A percentile compares a stretch with the other conserved stretches of the same genome.
phyloP scores from a whole-genome alignment of 2,329 filamentous ascomycete genomes.

The Coleophoma eucalyptorum region DNA sequence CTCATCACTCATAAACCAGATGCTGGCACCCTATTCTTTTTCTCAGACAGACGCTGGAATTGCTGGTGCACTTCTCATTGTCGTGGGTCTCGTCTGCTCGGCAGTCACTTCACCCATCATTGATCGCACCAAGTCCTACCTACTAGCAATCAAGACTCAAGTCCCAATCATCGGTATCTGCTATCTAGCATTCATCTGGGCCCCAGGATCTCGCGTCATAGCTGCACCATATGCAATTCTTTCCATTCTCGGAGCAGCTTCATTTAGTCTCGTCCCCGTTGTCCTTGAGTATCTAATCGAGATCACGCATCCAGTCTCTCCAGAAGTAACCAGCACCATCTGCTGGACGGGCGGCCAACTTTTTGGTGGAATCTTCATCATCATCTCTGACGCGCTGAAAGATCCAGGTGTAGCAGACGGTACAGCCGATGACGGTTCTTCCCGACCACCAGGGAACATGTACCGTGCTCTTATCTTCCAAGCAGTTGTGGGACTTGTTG shows the following conservation, averaged over 20 bases:
- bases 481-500: slow-evolving; percentile 63
- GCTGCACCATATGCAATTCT: slow-evolving; percentile 72
- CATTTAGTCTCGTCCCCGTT: slow-evolving; percentile 78
- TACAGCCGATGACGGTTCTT: slow-evolving; percentile 36
- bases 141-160: slow-evolving; percentile 67
- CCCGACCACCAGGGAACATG: slow-evolving; percentile 66
- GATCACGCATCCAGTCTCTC: slow-evolving; percentile 79
- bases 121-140: slow-evolving; percentile 78
- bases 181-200: slow-evolving; percentile 81
- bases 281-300: slow-evolving; percentile 85
- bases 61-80: slow-evolving; percentile 82
- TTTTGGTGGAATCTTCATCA: slow-evolving; percentile 78
- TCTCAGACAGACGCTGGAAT: slow-evolving; percentile 82
- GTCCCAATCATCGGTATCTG: slow-evolving; percentile 69
- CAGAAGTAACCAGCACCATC: slow-evolving; percentile 78
- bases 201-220: slow-evolving; percentile 53
- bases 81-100: slow-evolving; percentile 76
- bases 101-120: slow-evolving; percentile 78
- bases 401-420: slow-evolving; percentile 28
- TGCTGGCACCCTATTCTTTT: slow-evolving; percentile 83
- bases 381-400: slow-evolving; percentile 75
- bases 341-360: slow-evolving; percentile 87
- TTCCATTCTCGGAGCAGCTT: slow-evolving; percentile 72
- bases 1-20: slow-evolving; percentile 85
- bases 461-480: slow-evolving; percentile 72